Evolutionary conservation across 1,284 basidiomycete species (phyloP).

Genomic region (Ustilago trichophora): DNA sequence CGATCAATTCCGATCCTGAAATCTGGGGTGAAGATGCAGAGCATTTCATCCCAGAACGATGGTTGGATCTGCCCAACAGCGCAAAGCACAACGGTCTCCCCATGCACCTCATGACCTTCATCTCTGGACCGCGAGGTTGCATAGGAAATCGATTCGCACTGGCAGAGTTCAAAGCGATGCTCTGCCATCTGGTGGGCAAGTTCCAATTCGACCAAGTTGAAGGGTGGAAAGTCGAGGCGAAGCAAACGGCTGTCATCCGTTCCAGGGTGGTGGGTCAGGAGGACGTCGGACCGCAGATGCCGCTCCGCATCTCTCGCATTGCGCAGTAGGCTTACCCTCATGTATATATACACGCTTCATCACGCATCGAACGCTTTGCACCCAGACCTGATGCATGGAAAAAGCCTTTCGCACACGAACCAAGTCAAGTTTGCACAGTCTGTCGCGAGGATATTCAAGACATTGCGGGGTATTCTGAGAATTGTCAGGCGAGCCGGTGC

Average conservation of each 20-base stretch:
- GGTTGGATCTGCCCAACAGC: conserved; percentile 43
- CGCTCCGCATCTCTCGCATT: conserved; percentile 36
- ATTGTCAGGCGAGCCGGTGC: conserved; percentile 15
- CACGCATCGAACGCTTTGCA: too few relatives aligned
- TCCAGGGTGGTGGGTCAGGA: conserved; percentile 48
- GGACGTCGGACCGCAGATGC: conserved; percentile 52
- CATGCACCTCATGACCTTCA: conserved; percentile 54
- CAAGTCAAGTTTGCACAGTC: neutral
- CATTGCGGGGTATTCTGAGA: conserved; percentile 28
- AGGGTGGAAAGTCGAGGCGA: conserved; percentile 51
- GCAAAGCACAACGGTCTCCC: conserved; percentile 36
- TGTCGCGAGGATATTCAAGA: neutral
- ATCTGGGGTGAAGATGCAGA: conserved; percentile 57
- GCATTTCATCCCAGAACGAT: conserved; percentile 56
- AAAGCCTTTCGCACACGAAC: too few relatives aligned
- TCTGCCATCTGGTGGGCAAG: conserved; percentile 40
- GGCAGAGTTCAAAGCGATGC: conserved; percentile 60
- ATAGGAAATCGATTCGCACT: conserved; percentile 59
- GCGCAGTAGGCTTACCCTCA: too few relatives aligned
- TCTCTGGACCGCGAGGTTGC: conserved; percentile 57
- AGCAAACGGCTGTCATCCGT: conserved; percentile 46
- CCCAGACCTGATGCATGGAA: too few relatives aligned
- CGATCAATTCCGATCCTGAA: conserved; percentile 32
- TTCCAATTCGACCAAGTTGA: conserved; percentile 47
- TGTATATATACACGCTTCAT: too few relatives aligned